Evolutionary conservation across 2,329 filamentous ascomycete species (phyloP).

Genomic region (Oidium heveae): DNA sequence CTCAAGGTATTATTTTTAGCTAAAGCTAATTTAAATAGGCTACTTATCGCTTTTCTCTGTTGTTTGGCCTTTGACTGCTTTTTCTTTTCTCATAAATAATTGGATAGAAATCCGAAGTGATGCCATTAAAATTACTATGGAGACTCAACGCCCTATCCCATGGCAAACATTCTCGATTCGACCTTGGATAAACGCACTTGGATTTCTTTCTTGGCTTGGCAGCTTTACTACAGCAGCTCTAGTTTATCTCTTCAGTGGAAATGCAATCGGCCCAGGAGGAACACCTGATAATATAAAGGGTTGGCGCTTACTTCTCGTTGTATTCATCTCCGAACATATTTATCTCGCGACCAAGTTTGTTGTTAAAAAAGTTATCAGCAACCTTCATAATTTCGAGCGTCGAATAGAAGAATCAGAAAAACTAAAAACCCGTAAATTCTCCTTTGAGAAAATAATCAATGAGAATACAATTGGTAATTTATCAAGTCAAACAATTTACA

Average conservation of each 20-base stretch:
- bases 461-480: slow-evolving; percentile 26
- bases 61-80: slow-evolving; percentile 77
- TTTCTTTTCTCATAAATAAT: slow-evolving; percentile 82
- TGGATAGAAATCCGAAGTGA: slow-evolving; percentile 89
- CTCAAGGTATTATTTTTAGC: not conserved
- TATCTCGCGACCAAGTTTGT: slow-evolving; percentile 57
- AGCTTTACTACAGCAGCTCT: slow-evolving; percentile 70
- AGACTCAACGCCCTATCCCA: slow-evolving; percentile 71
- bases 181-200: slow-evolving; percentile 66
- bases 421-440: slow-evolving; percentile 49
- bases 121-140: slow-evolving; percentile 76
- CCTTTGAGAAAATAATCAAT: slow-evolving; percentile 41
- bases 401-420: slow-evolving; percentile 67
- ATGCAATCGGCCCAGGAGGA: slow-evolving; percentile 37
- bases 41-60: slow-evolving; percentile 82
- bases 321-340: slow-evolving; percentile 71
- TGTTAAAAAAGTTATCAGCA: slow-evolving; percentile 48
- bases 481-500: slow-evolving; percentile 21
- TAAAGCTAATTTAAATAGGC: slow-evolving; percentile 23
- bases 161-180: slow-evolving; percentile 85
- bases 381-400: slow-evolving; percentile 63
- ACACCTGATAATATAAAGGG: slow-evolving; percentile 44
- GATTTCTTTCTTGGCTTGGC: slow-evolving; percentile 83
- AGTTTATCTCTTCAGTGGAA: slow-evolving; percentile 65
- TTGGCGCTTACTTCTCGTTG: slow-evolving; percentile 58